Conservation (phyloP, 805 yeast genomes). For the Zygotorulaspora chibaensis region DNA sequence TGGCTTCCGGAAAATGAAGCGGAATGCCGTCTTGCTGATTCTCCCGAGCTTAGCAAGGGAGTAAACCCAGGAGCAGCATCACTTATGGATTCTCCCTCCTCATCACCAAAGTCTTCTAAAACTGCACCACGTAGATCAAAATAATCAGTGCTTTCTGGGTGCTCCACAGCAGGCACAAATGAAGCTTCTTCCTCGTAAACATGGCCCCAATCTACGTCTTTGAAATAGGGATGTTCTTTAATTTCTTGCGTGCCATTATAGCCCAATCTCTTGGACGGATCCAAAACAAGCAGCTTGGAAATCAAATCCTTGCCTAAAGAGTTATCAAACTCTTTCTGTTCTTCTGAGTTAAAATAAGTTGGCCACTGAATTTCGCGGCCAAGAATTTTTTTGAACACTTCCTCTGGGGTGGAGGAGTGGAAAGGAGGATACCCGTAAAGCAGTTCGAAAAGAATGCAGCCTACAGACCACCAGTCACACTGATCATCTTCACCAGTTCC, state of each 20-base stretch:
- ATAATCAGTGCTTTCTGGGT: constrained; percentile 87
- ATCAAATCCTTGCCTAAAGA: constrained; percentile 74
- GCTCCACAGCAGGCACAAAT: constrained; percentile 72
- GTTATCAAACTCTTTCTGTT: constrained; percentile 52
- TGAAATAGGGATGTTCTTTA: constrained; percentile 71
- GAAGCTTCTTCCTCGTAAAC: constrained; percentile 70
- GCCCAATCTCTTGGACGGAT: constrained; percentile 71
- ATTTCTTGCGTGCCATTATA: constrained; percentile 76
- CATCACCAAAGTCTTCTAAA: constrained; percentile 39
- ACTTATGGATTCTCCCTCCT: constrained; percentile 12
- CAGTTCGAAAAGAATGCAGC: constrained; percentile 91
- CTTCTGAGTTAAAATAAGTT: constrained; percentile 44
- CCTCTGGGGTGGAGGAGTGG: constrained; percentile 72
- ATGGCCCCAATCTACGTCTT: constrained; percentile 66
- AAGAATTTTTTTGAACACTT: constrained; percentile 78
- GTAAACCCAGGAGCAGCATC: constrained; percentile 40
- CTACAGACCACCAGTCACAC: constrained; percentile 89
- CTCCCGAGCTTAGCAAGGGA: constrained; percentile 32
- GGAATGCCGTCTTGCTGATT: constrained; percentile 17
- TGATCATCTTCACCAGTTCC: constrained; percentile 79
- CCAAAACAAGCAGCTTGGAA: constrained; percentile 51
- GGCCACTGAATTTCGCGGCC: constrained; percentile 84
- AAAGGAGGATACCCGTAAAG: constrained; percentile 93
- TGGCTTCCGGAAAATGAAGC: constrained; percentile 1
- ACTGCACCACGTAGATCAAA: constrained; percentile 89